These are phyloP conservation scores for Periconia macrospinosa DNA, from an alignment of 2,329 filamentous ascomycete species.

Conservation along the genomic window DNA sequence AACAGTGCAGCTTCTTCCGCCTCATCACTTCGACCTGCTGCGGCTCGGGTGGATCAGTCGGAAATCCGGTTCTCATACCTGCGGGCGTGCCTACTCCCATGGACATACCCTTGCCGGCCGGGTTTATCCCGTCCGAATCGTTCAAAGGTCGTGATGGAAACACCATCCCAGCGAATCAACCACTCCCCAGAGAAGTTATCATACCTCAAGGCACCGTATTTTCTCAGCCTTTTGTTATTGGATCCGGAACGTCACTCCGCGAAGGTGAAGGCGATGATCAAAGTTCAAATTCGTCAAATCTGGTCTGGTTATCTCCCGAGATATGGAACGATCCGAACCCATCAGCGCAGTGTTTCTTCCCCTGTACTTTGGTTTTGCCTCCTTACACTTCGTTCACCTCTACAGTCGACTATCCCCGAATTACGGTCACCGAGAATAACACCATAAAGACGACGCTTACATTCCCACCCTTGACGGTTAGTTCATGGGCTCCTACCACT, in stretches of 20 bases:
- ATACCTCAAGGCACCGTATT: conserved; percentile 1
- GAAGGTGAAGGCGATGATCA: conserved; percentile 1
- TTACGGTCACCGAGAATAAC: neutral
- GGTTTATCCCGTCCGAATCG: conserved; percentile 1
- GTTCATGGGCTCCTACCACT: neutral
- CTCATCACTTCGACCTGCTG: conserved; percentile 12
- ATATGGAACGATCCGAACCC: conserved; percentile 1
- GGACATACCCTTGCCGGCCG: conserved; percentile 11
- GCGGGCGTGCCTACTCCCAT: conserved; percentile 8
- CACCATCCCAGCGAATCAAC: conserved; percentile 5
- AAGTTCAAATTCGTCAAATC: neutral
- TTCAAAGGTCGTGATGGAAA: neutral
- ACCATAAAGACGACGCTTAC: conserved; percentile 1
- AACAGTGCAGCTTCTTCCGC: conserved; percentile 13
- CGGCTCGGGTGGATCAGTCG: conserved; percentile 9
- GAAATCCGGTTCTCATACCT: conserved; percentile 8
- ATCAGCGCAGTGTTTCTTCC: neutral
- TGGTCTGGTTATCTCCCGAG: neutral
- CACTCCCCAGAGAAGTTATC: conserved; percentile 3
- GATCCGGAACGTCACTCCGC: neutral
- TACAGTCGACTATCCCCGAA: conserved; percentile 1
- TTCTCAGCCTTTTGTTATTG: neutral
- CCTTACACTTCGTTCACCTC: neutral
- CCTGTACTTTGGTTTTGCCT: neutral
- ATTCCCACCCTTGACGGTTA: neutral